These are phyloP conservation scores for Carallia brachiata DNA, from an alignment of 345 rosid species.

Conservation along the genomic window DNA sequence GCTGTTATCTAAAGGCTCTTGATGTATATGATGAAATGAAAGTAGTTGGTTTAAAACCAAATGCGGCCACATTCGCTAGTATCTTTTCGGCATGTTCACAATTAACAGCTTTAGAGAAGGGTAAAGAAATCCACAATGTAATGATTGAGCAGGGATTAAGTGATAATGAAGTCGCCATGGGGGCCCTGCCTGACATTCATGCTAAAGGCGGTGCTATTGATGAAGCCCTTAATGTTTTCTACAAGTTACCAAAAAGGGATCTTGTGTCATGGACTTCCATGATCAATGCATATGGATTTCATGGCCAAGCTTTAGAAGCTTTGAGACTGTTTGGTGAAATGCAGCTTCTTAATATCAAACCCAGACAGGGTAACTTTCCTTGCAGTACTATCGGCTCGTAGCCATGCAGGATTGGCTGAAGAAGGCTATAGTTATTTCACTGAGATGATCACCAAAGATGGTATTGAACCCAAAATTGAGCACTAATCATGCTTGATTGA, in stretches of 20 bases:
- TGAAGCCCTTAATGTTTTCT: slow-evolving; percentile 47
- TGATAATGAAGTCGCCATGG: slow-evolving; percentile 49
- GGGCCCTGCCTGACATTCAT: slow-evolving; percentile 78
- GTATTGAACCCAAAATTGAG: slow-evolving; percentile 46
- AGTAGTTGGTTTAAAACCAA: slow-evolving; percentile 44
- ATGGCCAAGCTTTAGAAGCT: slow-evolving; percentile 58
- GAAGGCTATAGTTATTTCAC: slow-evolving; percentile 49
- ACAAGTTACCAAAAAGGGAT: slow-evolving; percentile 48
- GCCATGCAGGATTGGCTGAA: slow-evolving; percentile 63
- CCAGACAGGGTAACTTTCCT: slow-evolving; percentile 60
- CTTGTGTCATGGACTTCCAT: slow-evolving; percentile 70
- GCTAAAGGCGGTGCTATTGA: slow-evolving; percentile 81
- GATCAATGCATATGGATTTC: slow-evolving; percentile 72
- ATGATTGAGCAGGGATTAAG: slow-evolving; percentile 33
- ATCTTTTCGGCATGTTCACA: slow-evolving; percentile 65
- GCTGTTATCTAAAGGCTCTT: slow-evolving; percentile 51
- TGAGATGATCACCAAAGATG: slow-evolving; percentile 38
- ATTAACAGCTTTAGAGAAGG: slow-evolving; percentile 62
- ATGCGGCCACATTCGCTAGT: slow-evolving; percentile 58
- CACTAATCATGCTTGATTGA: slow-evolving; percentile 79
- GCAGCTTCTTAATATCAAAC: slow-evolving; percentile 44
- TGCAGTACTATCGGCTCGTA: slow-evolving; percentile 65
- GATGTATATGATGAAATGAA: slow-evolving; percentile 43
- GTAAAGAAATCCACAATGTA: slow-evolving; percentile 54
- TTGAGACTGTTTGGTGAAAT: slow-evolving; percentile 50